Evolutionary conservation across 257 asterid genomes (phyloP).

Genomic region (Nicotiana noctiflora): DNA sequence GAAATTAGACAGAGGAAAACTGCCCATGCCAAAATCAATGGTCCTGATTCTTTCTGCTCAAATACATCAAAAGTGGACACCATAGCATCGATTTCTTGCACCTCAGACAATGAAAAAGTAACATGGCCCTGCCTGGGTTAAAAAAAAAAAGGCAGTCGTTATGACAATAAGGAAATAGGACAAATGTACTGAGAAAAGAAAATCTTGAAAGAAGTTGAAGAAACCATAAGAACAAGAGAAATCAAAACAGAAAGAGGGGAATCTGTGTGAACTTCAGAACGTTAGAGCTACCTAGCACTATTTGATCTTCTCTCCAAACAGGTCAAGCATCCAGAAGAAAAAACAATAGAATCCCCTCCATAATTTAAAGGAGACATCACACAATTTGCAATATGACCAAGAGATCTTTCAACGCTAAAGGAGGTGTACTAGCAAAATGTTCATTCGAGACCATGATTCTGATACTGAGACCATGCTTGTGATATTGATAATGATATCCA

Average conservation of each 20-base stretch:
- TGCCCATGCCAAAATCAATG: constrained; percentile 90
- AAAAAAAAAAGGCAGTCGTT: neutral
- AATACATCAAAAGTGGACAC: constrained; percentile 49
- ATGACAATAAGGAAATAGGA: neutral
- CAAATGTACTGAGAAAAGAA: neutral
- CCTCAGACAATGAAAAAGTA: constrained; percentile 65
- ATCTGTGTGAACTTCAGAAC: neutral
- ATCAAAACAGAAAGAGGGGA: neutral
- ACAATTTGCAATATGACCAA: neutral
- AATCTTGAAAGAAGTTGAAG: neutral
- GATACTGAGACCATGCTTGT: neutral
- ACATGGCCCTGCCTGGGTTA: constrained; percentile 67
- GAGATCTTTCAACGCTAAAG: neutral
- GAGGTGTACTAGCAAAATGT: neutral
- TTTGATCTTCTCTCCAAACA: neutral
- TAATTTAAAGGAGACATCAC: neutral
- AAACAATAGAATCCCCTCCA: neutral
- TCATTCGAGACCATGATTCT: neutral
- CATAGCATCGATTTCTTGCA: constrained; percentile 63
- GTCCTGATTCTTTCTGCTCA: constrained; percentile 77
- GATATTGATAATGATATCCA: neutral
- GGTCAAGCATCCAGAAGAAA: neutral
- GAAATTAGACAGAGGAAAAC: constrained; percentile 81
- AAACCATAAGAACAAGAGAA: neutral
- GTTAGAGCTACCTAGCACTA: neutral